Conservation (phyloP, 2,329 filamentous ascomycete species). For the Penicillium digitatum region DNA sequence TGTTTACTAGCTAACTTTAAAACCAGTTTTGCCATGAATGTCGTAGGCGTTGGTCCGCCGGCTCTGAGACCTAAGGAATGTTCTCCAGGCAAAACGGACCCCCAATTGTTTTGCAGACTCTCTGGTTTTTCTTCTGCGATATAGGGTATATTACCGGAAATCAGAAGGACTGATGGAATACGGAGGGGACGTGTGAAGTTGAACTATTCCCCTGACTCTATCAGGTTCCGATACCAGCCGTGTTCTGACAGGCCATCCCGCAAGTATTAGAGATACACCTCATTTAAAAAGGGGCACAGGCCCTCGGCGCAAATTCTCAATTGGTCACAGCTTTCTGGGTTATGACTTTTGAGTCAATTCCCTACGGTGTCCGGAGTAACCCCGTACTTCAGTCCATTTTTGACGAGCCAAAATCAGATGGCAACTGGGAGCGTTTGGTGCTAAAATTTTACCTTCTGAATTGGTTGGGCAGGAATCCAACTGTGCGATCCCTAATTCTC, state of each 20-base stretch:
- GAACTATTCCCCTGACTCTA: neutral
- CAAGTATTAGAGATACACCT: slow-evolving; percentile 3
- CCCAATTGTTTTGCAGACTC: neutral
- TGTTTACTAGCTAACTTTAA: too few relatives aligned
- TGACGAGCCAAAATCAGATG: neutral
- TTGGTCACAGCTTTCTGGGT: neutral
- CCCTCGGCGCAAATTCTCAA: neutral
- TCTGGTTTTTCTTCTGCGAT: neutral
- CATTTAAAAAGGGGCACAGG: neutral
- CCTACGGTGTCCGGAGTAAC: neutral
- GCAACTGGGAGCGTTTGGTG: slow-evolving; percentile 22
- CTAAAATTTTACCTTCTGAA: slow-evolving; percentile 10
- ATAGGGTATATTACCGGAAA: neutral
- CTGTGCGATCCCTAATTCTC: neutral
- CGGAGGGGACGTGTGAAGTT: neutral
- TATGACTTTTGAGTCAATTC: neutral
- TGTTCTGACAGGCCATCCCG: slow-evolving; percentile 3
- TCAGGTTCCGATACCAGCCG: neutral
- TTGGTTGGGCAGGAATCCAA: neutral
- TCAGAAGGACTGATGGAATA: neutral
- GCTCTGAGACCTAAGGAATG: neutral
- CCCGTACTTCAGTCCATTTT: neutral
- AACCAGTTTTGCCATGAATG: neutral
- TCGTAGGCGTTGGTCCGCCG: neutral
- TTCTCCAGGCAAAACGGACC: neutral